These are phyloP conservation scores for Quercus alba DNA, from an alignment of 306 rosid genomes.

Conservation along the genomic window DNA sequence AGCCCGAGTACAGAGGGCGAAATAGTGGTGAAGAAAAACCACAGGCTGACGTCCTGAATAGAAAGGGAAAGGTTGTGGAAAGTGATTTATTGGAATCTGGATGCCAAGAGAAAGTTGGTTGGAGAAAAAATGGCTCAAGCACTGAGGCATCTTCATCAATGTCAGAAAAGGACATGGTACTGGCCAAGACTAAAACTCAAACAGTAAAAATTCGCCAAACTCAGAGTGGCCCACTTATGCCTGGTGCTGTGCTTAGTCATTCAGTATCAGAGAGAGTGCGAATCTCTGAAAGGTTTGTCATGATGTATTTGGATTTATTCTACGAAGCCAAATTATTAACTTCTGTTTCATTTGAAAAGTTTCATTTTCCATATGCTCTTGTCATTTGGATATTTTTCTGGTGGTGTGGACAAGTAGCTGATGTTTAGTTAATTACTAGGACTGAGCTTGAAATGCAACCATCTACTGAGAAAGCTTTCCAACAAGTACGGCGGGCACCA, in stretches of 20 bases:
- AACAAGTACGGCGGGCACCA: slow-evolving; percentile 71
- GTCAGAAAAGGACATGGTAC: slow-evolving; percentile 43
- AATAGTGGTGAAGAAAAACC: slow-evolving; percentile 39
- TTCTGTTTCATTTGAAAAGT: neutral
- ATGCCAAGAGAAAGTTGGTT: slow-evolving; percentile 38
- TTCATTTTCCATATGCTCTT: slow-evolving; percentile 3
- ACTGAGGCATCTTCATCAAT: slow-evolving; percentile 44
- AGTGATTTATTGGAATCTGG: slow-evolving; percentile 41
- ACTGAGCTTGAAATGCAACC: slow-evolving; percentile 59
- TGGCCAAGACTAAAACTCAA: slow-evolving; percentile 50
- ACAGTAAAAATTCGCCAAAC: slow-evolving; percentile 60
- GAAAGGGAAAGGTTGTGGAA: slow-evolving; percentile 46
- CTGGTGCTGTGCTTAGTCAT: slow-evolving; percentile 66
- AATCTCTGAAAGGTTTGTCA: slow-evolving; percentile 50
- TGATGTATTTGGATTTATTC: slow-evolving; percentile 13
- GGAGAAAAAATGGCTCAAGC: slow-evolving; percentile 46
- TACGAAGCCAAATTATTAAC: neutral
- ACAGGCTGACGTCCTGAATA: slow-evolving; percentile 37
- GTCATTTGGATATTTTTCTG: neutral
- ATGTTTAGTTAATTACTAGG: slow-evolving; percentile 46
- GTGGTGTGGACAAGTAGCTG: slow-evolving; percentile 7
- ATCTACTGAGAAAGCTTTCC: slow-evolving; percentile 45
- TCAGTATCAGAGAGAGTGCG: slow-evolving; percentile 65
- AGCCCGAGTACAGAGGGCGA: slow-evolving; percentile 37
- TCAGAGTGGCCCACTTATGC: slow-evolving; percentile 81